These are phyloP conservation scores for Sparassis latifolia DNA, from an alignment of 1,284 basidiomycete genomes.

Conservation along the genomic window DNA sequence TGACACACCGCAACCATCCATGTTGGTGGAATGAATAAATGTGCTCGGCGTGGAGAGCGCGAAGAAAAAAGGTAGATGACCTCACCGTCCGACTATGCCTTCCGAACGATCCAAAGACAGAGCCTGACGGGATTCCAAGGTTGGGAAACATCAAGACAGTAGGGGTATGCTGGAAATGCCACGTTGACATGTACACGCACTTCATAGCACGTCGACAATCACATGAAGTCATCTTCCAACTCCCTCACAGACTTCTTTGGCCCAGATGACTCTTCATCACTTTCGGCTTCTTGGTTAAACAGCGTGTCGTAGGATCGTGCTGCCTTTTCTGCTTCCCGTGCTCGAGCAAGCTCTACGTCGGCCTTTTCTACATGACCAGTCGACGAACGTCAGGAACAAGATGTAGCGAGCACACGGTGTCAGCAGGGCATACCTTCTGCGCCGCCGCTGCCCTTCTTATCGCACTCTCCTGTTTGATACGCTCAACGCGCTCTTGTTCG, in stretches of 20 bases:
- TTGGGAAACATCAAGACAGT: too few relatives aligned
- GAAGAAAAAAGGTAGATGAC: too few relatives aligned
- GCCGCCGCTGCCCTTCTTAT: conserved; percentile 60
- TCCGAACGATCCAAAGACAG: too few relatives aligned
- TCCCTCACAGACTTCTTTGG: conserved; percentile 53
- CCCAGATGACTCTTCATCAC: conserved; percentile 33
- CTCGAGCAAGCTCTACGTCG: conserved; percentile 58
- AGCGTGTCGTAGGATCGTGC: conserved; percentile 72
- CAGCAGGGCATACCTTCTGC: conserved; percentile 40
- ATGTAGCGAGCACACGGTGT: background rate
- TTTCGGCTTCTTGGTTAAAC: conserved; percentile 42
- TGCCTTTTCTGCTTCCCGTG: conserved; percentile 70
- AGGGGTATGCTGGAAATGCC: too few relatives aligned
- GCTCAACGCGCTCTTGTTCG: conserved; percentile 80
- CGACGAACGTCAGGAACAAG: background rate
- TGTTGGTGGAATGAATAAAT: too few relatives aligned
- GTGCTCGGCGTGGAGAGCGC: too few relatives aligned
- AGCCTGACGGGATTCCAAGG: too few relatives aligned
- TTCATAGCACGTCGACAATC: conserved; percentile 1
- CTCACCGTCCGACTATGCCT: too few relatives aligned
- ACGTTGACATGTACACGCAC: too few relatives aligned
- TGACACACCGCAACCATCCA: too few relatives aligned
- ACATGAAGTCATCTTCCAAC: conserved; percentile 50
- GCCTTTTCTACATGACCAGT: conserved; percentile 51
- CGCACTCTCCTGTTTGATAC: conserved; percentile 72